Percentiles rank a stretch among this genome's conserved stretches.
Evolutionary conservation across 1,284 basidiomycete species (phyloP).

Genomic region (Cystobasidium sp.): DNA sequence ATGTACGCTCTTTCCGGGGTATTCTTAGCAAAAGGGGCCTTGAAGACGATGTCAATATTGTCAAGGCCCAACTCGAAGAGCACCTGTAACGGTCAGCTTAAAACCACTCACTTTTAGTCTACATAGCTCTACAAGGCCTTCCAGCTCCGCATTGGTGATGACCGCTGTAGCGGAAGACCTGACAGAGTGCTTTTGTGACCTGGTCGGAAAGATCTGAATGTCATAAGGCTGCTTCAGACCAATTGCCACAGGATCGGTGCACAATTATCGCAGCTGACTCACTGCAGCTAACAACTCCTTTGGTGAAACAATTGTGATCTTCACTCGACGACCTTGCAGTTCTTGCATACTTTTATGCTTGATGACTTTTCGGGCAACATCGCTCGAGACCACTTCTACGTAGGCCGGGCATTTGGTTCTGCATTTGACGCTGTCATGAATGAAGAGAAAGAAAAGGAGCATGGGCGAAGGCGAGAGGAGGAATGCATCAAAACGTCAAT

Average conservation of each 20-base stretch:
- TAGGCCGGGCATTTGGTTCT: slow-evolving; percentile 36
- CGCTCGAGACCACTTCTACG: slow-evolving; percentile 12
- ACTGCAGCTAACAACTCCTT: slow-evolving; percentile 22
- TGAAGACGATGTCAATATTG: neutral
- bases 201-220: slow-evolving; percentile 35
- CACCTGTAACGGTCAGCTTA: neutral
- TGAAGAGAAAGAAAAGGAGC: neutral
- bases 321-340: slow-evolving; percentile 8
- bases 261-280: neutral
- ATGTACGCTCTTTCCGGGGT: slow-evolving; percentile 39
- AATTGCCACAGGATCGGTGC: neutral
- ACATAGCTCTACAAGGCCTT: slow-evolving; percentile 31
- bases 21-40: slow-evolving; percentile 28
- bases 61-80: neutral
- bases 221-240: neutral
- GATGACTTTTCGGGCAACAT: slow-evolving; percentile 12
- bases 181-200: slow-evolving; percentile 9
- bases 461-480: neutral
- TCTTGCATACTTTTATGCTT: neutral
- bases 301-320: slow-evolving; percentile 9
- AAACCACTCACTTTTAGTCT: slow-evolving; percentile 19
- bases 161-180: neutral
- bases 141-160: slow-evolving; percentile 19
- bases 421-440: slow-evolving; percentile 21
- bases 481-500: neutral